A percentile compares a stretch with the other conserved stretches of the same genome.
phyloP scores from a whole-genome alignment of 2,329 filamentous ascomycete species.

The Verticillium tricorpus region DNA sequence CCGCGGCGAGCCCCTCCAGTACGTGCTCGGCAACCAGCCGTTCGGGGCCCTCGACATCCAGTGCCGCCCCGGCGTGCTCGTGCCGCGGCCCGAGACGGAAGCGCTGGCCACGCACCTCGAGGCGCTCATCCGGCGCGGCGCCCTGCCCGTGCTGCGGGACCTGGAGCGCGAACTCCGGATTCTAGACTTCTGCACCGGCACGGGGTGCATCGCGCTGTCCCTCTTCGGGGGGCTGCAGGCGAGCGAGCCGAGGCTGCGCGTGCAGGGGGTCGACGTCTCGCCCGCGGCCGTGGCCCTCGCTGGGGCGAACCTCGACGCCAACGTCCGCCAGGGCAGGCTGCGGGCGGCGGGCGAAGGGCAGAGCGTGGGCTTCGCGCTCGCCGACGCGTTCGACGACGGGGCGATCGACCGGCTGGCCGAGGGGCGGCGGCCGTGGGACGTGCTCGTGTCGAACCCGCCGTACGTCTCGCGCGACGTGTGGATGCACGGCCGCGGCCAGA shows the following conservation, averaged over 20 bases:
- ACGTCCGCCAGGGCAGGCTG: constrained; percentile 26
- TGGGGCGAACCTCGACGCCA: constrained; percentile 54
- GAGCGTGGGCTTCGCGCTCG: constrained; percentile 38
- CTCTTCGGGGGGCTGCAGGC: constrained; percentile 58
- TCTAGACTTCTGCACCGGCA: constrained; percentile 85
- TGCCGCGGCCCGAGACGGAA: constrained; percentile 77
- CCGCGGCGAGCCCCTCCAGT: constrained; percentile 75
- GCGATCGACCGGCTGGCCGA: constrained; percentile 23
- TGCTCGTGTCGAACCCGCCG: constrained; percentile 85
- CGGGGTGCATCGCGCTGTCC: constrained; percentile 82
- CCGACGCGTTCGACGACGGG: constrained; percentile 43
- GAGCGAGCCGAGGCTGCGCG: constrained; percentile 35
- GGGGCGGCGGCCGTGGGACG: constrained; percentile 37
- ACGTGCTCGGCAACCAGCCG: constrained; percentile 81
- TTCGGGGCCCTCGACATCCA: constrained; percentile 80
- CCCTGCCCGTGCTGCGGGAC: neutral
- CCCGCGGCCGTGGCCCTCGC: constrained; percentile 60
- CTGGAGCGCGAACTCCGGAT: constrained; percentile 46
- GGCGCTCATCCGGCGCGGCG: constrained; percentile 18
- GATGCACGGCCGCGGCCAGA: constrained; percentile 30
- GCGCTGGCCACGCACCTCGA: constrained; percentile 58
- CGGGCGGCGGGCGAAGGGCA: constrained; percentile 11
- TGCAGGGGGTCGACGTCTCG: constrained; percentile 75
- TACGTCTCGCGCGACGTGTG: constrained; percentile 66
- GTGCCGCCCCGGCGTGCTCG: constrained; percentile 74